These are phyloP conservation scores for Fusarium sp. DNA, from an alignment of 2,329 filamentous ascomycete species.

Conservation along the genomic window DNA sequence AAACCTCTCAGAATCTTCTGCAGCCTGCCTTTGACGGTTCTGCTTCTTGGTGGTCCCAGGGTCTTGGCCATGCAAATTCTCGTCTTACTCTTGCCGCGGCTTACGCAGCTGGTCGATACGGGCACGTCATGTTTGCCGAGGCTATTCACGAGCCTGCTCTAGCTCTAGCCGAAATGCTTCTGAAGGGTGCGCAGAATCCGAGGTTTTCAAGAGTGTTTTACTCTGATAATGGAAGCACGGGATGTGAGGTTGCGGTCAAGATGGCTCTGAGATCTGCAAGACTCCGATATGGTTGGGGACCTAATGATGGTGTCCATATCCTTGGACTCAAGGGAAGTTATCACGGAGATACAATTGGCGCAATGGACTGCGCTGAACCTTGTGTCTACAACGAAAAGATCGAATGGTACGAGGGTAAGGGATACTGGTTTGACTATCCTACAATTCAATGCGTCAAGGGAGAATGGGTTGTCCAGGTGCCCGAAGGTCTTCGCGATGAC, in stretches of 20 bases:
- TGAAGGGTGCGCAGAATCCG: slow-evolving; percentile 70
- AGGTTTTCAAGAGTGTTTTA: slow-evolving; percentile 81
- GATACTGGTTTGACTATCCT: slow-evolving; percentile 86
- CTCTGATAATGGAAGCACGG: slow-evolving; percentile 86
- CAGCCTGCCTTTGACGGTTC: slow-evolving; percentile 82
- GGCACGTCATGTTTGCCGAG: slow-evolving; percentile 89
- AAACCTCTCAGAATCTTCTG: slow-evolving; percentile 24
- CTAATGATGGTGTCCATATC: slow-evolving; percentile 71
- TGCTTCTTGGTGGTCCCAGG: slow-evolving; percentile 93
- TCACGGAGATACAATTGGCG: slow-evolving; percentile 88
- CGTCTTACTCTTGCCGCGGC: slow-evolving; percentile 79
- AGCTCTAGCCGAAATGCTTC: slow-evolving; percentile 73
- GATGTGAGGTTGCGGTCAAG: slow-evolving; percentile 85
- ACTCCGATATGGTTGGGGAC: slow-evolving; percentile 74
- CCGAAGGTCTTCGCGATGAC: slow-evolving; percentile 60
- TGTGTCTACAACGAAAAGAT: slow-evolving; percentile 83
- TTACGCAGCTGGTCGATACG: slow-evolving; percentile 85
- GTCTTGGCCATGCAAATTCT: slow-evolving; percentile 83
- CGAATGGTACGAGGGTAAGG: slow-evolving; percentile 85
- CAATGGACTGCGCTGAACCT: slow-evolving; percentile 87
- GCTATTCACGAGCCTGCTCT: slow-evolving; percentile 84
- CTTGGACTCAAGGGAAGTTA: slow-evolving; percentile 84
- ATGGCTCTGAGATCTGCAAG: slow-evolving; percentile 82
- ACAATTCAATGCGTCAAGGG: slow-evolving; percentile 75
- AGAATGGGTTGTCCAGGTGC: slow-evolving; percentile 73